Evolutionary conservation across 164 flowering plant species (phyloP), one percentile per base, ranked within the genome.

Genomic region (Vitis vinifera): DNA sequence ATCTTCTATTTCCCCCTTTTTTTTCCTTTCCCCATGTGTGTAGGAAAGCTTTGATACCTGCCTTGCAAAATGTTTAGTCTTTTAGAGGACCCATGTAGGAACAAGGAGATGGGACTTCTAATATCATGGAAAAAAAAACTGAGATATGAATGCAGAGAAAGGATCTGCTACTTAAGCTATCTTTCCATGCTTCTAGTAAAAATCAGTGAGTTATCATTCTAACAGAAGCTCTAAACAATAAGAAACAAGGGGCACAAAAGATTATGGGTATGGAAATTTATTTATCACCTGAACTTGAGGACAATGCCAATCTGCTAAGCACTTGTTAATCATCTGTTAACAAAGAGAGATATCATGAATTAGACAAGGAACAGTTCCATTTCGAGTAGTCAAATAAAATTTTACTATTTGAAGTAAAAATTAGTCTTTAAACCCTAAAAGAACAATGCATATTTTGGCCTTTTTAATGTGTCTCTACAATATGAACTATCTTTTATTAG

Each of bases 301-400:
- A 49, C 47, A 47, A 44, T 49, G 63, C 12, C n/a, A 63, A 7
- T n/a, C 30, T 55, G n/a, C 49, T 9, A 10, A 17, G 29, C n/a
- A 57, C 47, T 67, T 56, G 59, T 65, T 37, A 73, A 62, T 62
- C 75, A 73, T 73, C 71, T 73, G 75, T 30, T 16, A 15, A 51
- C 68, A 51, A 51, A 62, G 62, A 10, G 65, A 51, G 15, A 49
- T 8, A 14, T 31, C 44, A 9, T 10, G 3, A 30, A 13, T 60
- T 49, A 62, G 71, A 11, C 15, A 52, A 14, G 31, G 52, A 13
- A 51, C 44, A 31, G 19, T 17, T 10, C 23, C 29, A 19, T 56
- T 65, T 23, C 1, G 29, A 50, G 66, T 50, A 27, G 14, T 14
- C 9, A 50, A n/a, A 59, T 59, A 69, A 11, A 29, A n/a, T 19